A percentile compares a stretch with the other conserved stretches of the same genome.
phyloP scores from a whole-genome alignment of 2,329 filamentous ascomycete genomes.

The Truncatella angustata region DNA sequence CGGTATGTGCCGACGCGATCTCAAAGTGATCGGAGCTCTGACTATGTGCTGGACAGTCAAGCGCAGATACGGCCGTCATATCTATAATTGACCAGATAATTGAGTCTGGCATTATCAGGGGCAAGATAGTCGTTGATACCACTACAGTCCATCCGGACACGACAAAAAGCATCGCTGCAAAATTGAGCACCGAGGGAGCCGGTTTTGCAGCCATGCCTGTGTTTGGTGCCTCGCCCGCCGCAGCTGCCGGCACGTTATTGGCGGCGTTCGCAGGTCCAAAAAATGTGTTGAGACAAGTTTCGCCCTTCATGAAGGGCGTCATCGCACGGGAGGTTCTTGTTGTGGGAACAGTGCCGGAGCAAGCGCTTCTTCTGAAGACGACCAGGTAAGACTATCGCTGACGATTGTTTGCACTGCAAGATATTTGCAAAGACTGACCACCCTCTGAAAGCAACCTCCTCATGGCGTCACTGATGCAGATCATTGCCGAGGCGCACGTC shows the following conservation, averaged over 20 bases:
- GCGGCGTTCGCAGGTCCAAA: slow-evolving; percentile 42
- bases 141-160: slow-evolving; percentile 49
- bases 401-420: too few relatives aligned
- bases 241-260: slow-evolving; percentile 43
- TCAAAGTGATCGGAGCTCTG: neutral
- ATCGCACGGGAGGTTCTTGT: slow-evolving; percentile 40
- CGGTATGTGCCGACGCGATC: neutral
- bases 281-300: slow-evolving; percentile 31
- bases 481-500: slow-evolving; percentile 48
- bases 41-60: slow-evolving; percentile 29
- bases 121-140: slow-evolving; percentile 47
- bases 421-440: too few relatives aligned
- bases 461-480: slow-evolving; percentile 46
- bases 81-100: slow-evolving; percentile 27
- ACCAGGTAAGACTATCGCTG: slow-evolving; percentile 34
- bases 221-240: slow-evolving; percentile 50
- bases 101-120: slow-evolving; percentile 17
- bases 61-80: slow-evolving; percentile 39
- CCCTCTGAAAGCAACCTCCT: slow-evolving; percentile 52
- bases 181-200: slow-evolving; percentile 27
- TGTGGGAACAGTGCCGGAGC: slow-evolving; percentile 39
- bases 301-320: slow-evolving; percentile 38
- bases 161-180: slow-evolving; percentile 25
- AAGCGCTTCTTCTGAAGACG: slow-evolving; percentile 47
- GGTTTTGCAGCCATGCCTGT: slow-evolving; percentile 45